Percentiles rank a stretch among this genome's conserved stretches.
Conservation (phyloP, 345 rosid genomes). For the Hibiscus syriacus region DNA sequence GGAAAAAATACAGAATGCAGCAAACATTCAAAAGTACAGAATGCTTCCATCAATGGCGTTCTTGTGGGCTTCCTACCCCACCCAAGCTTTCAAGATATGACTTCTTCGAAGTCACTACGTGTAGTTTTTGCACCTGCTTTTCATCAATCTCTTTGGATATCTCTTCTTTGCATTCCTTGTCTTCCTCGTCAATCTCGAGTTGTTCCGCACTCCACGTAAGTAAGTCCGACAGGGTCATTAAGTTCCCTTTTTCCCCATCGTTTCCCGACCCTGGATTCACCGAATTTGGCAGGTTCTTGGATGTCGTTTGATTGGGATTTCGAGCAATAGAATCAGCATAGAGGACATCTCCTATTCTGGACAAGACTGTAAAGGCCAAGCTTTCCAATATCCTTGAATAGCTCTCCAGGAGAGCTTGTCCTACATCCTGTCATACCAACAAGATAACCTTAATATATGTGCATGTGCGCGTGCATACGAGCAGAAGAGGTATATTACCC, state of each 20-base stretch:
- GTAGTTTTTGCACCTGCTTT: slow-evolving; percentile 29
- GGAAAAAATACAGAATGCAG: slow-evolving; percentile 10
- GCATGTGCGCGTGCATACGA: not conserved
- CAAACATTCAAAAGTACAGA: not conserved
- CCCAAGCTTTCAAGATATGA: slow-evolving; percentile 50
- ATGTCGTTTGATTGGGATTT: slow-evolving; percentile 38
- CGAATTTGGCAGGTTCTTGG: not conserved
- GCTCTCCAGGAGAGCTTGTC: slow-evolving; percentile 87
- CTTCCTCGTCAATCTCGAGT: slow-evolving; percentile 5
- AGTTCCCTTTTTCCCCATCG: slow-evolving; percentile 7
- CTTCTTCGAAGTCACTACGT: slow-evolving; percentile 26
- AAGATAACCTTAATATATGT: not conserved
- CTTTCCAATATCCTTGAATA: slow-evolving; percentile 88
- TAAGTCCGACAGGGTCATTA: slow-evolving; percentile 52
- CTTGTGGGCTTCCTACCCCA: slow-evolving; percentile 49
- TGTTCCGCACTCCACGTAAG: slow-evolving; percentile 55
- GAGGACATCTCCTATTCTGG: slow-evolving; percentile 79
- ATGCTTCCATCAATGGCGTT: slow-evolving; percentile 32
- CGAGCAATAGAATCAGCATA: slow-evolving; percentile 43
- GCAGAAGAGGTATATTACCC: slow-evolving; percentile 27
- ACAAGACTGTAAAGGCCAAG: slow-evolving; percentile 77
- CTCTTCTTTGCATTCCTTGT: slow-evolving; percentile 26
- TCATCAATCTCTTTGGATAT: slow-evolving; percentile 23
- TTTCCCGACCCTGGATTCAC: not conserved
- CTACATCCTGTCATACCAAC: slow-evolving; percentile 53